These are phyloP conservation scores for Pyrenophora tritici-repentis DNA, from an alignment of 2,329 filamentous ascomycete species.

Conservation along the genomic window DNA sequence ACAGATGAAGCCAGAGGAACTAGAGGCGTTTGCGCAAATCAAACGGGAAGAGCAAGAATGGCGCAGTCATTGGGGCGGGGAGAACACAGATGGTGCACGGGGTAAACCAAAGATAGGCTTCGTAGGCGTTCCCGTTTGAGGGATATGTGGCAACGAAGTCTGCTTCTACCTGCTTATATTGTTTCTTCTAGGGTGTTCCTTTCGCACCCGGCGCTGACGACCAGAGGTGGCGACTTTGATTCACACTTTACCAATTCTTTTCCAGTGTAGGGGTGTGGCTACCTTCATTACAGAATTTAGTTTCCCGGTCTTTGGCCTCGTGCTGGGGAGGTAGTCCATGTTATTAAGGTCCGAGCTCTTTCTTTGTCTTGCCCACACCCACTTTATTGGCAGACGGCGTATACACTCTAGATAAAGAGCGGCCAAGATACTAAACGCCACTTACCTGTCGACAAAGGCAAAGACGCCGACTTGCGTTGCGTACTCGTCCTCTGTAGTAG, in stretches of 20 bases:
- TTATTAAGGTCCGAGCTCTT: neutral
- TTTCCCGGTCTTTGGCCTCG: neutral
- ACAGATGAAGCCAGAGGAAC: slow-evolving; percentile 71
- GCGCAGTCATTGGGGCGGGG: slow-evolving; percentile 75
- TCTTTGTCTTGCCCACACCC: neutral
- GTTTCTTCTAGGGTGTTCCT: neutral
- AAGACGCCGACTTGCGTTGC: neutral
- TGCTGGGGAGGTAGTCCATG: neutral
- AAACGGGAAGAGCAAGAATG: slow-evolving; percentile 69
- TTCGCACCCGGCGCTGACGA: too few relatives aligned
- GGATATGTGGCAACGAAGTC: neutral
- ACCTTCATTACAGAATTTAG: too few relatives aligned
- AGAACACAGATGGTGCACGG: slow-evolving; percentile 61
- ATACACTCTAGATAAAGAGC: neutral
- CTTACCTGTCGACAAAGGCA: neutral
- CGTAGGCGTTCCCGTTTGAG: slow-evolving; percentile 55
- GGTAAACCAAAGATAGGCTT: slow-evolving; percentile 55
- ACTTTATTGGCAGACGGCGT: neutral
- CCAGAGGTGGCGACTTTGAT: too few relatives aligned
- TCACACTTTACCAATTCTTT: too few relatives aligned
- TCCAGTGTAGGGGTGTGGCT: too few relatives aligned
- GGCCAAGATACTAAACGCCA: neutral
- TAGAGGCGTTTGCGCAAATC: slow-evolving; percentile 72
- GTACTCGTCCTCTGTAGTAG: neutral
- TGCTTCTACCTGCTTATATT: neutral